A percentile compares a stretch with the other conserved stretches of the same genome.
These are phyloP conservation scores for Helianthus tuberosus DNA, from an alignment of 129 eudicot genomes.

Conservation along the genomic window DNA sequence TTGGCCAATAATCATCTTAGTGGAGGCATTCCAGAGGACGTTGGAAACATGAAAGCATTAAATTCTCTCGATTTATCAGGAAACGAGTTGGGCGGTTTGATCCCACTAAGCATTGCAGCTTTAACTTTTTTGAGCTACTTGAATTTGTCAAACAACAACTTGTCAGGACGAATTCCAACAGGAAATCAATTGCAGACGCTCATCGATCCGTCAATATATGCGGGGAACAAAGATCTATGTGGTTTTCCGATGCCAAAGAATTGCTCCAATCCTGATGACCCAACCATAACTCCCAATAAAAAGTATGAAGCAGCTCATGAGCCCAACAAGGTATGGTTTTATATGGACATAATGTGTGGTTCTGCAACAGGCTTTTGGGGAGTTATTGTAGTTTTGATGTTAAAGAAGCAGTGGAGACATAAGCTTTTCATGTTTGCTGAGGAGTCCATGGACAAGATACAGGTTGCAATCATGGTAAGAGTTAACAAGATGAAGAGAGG, in stretches of 20 bases:
- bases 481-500: neutral
- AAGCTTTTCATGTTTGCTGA: neutral
- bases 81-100: constrained; percentile 20
- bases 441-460: neutral
- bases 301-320: neutral
- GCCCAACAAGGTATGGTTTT: constrained; percentile 4
- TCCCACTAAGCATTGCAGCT: neutral
- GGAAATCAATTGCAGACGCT: neutral
- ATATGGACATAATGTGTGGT: neutral
- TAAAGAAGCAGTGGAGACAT: neutral
- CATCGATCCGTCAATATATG: neutral
- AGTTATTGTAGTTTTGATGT: neutral
- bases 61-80: constrained; percentile 20
- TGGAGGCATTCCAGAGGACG: neutral
- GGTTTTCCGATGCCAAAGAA: neutral
- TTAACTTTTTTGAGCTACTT: too few relatives aligned
- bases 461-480: neutral
- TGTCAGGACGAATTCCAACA: neutral
- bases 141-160: neutral
- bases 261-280: neutral
- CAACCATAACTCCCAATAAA: neutral
- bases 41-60: neutral
- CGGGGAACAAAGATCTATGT: neutral
- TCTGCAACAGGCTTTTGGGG: neutral
- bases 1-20: neutral